Evolutionary conservation across 2,329 filamentous ascomycete genomes (phyloP).

Genomic region (Penicillium paneum): DNA sequence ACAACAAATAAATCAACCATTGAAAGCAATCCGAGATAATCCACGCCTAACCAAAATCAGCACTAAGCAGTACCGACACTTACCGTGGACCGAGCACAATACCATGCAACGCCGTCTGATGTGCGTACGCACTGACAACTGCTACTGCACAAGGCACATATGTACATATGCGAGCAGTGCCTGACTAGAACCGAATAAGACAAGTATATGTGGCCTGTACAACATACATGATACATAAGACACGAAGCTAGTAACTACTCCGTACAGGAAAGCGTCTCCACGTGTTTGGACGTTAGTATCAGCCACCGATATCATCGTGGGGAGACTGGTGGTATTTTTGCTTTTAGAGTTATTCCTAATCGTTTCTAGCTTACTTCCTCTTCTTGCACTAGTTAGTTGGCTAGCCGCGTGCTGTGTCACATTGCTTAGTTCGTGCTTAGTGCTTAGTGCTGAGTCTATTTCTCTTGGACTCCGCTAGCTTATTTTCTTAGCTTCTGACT

Average conservation of each 20-base stretch:
- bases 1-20: background rate
- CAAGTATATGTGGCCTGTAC: background rate
- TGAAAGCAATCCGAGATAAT: background rate
- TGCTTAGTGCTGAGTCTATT: background rate
- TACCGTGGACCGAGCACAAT: background rate
- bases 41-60: background rate
- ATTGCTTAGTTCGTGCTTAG: background rate
- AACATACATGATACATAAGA: background rate
- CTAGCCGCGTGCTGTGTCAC: background rate
- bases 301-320: constrained; percentile 8
- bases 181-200: constrained; percentile 2
- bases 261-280: background rate
- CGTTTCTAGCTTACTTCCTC: background rate
- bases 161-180: background rate
- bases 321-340: background rate
- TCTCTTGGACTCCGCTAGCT: background rate
- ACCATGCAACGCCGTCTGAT: background rate
- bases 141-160: background rate
- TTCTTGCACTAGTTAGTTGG: no score
- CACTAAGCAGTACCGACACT: background rate
- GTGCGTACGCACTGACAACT: background rate
- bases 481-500: background rate
- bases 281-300: constrained; percentile 2
- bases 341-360: constrained; percentile 2
- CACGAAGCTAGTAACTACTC: background rate